Conservation (phyloP, 306 rosid species). For the Ammopiptanthus mongolicus region DNA sequence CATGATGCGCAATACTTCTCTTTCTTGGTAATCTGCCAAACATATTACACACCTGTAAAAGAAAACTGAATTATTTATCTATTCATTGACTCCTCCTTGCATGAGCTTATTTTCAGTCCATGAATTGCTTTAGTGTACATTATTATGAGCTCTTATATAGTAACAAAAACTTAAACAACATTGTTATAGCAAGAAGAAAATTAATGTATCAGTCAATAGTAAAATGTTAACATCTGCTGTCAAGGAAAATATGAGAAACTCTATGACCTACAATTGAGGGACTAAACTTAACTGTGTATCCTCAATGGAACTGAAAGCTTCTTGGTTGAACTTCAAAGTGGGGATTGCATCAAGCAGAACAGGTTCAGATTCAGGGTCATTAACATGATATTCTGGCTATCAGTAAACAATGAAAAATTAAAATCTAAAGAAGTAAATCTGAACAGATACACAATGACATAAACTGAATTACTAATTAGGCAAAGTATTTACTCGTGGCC, state of each 20-base stretch:
- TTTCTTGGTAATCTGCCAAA: constrained; percentile 83
- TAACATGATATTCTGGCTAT: constrained; percentile 75
- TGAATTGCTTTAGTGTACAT: neutral
- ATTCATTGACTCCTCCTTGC: neutral
- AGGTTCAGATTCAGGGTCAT: too few species aligned
- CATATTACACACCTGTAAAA: constrained; percentile 85
- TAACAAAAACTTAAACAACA: neutral
- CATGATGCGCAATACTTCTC: constrained; percentile 82
- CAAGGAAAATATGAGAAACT: constrained; percentile 4
- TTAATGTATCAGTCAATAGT: neutral
- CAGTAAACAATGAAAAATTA: constrained; percentile 53
- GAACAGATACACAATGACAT: constrained; percentile 4
- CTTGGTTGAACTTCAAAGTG: constrained; percentile 73
- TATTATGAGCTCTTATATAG: neutral
- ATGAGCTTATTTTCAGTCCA: neutral
- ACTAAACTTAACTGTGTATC: constrained; percentile 77
- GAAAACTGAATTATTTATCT: constrained; percentile 17
- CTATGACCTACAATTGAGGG: neutral
- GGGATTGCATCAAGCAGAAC: constrained; percentile 92
- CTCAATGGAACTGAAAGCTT: constrained; percentile 74
- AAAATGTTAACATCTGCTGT: neutral
- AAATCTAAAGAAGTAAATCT: constrained; percentile 26
- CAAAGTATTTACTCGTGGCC: neutral
- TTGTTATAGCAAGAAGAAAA: neutral
- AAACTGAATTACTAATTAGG: neutral